Evolutionary conservation across 139 green algal genomes (phyloP).

Genomic region (Parachlorella kessleri): DNA sequence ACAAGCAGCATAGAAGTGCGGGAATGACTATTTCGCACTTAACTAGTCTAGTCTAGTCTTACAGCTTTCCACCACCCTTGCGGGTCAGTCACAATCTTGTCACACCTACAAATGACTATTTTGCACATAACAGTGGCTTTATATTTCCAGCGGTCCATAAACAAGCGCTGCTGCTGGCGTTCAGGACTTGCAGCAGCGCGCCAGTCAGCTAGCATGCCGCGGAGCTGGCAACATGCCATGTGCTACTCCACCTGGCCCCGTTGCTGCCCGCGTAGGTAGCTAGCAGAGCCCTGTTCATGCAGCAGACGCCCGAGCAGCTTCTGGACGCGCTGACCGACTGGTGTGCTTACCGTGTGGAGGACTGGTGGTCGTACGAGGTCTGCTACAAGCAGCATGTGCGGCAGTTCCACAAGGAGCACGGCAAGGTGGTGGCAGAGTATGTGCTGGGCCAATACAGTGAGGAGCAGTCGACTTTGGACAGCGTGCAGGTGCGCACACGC

Average conservation of each 20-base stretch:
- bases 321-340: constrained; percentile 27
- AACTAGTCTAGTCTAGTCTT: too few relatives aligned
- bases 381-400: constrained; percentile 79
- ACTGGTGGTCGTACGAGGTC: constrained; percentile 92
- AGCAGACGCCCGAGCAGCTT: constrained; percentile 22
- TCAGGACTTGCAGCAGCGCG: background rate
- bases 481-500: constrained; percentile 55
- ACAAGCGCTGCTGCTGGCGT: too few relatives aligned
- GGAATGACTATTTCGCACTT: too few relatives aligned
- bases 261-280: too few relatives aligned
- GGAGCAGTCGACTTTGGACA: constrained; percentile 33
- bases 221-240: background rate
- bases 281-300: background rate
- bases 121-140: too few relatives aligned
- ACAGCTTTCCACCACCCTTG: too few relatives aligned
- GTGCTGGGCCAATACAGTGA: constrained; percentile 56
- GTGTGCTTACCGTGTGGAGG: constrained; percentile 71
- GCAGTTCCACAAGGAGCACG: constrained; percentile 77
- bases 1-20: background rate
- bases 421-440: constrained; percentile 43
- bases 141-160: too few relatives aligned
- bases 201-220: background rate
- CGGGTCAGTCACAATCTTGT: too few relatives aligned
- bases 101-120: too few relatives aligned
- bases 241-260: background rate